These are phyloP conservation scores for Globisporangium iwayamae DNA, from an alignment of 352 stramenopile genomes.

Conservation along the genomic window DNA sequence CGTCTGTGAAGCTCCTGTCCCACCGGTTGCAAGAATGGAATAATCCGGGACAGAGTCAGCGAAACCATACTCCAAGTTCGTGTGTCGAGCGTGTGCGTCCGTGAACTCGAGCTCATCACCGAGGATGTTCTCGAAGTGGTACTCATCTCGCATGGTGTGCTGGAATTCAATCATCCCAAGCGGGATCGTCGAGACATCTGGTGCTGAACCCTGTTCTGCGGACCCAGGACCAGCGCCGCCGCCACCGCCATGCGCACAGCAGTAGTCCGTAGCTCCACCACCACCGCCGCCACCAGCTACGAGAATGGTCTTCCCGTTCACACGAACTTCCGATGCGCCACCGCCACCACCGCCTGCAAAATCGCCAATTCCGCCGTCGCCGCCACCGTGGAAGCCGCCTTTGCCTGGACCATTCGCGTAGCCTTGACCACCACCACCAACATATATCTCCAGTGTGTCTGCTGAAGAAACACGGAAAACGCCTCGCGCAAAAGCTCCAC, in stretches of 20 bases:
- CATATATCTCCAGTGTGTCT: constrained; percentile 49
- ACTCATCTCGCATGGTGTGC: constrained; percentile 42
- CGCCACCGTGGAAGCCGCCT: constrained; percentile 72
- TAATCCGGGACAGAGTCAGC: constrained; percentile 46
- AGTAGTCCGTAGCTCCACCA: constrained; percentile 68
- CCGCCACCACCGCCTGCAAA: constrained; percentile 63
- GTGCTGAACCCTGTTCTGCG: constrained; percentile 40
- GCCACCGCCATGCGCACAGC: constrained; percentile 69
- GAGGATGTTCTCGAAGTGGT: constrained; percentile 47
- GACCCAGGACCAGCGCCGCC: constrained; percentile 23
- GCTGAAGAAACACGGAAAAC: constrained; percentile 38
- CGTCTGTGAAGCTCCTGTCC: constrained; percentile 26
- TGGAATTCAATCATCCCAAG: constrained; percentile 16
- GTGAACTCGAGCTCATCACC: constrained; percentile 43
- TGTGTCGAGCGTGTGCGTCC: constrained; percentile 37
- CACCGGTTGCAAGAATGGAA: constrained; percentile 47
- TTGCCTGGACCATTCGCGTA: constrained; percentile 18
- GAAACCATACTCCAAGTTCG: constrained; percentile 55
- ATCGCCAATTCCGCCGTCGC: constrained; percentile 45
- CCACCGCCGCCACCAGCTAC: constrained; percentile 71
- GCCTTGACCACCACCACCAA: constrained; percentile 52
- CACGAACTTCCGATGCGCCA: constrained; percentile 46
- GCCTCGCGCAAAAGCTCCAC: constrained; percentile 65
- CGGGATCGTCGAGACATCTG: constrained; percentile 31
- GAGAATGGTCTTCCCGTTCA: constrained; percentile 47